Evolutionary conservation across 805 yeast species (phyloP), one percentile per base, ranked within the genome.

Genomic region (Grigorovia transvaalensis): DNA sequence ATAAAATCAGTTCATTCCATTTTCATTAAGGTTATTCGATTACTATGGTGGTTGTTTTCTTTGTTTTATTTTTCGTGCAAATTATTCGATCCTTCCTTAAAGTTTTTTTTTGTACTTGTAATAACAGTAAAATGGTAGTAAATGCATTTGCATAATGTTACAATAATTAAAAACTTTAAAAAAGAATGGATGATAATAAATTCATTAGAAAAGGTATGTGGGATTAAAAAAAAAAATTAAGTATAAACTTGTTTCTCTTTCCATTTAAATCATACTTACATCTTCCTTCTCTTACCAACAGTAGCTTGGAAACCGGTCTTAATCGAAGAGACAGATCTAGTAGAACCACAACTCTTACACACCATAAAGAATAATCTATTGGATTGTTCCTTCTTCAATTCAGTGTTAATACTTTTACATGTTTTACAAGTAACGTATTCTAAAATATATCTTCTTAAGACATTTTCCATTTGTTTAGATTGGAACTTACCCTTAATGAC

Each of bases 291-390:
- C 72, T 85, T 84, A 62, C 96, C 95, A 64, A 88, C 83, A 67
- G 87, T 91, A 62, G 99, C 99, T 77, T 90, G 96, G 96, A 88
- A 93, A 85, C 99, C 99, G 48, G 97, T 88, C 82, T 95, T 93
- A 73, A 93, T 93, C 47, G 96, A 88, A 60, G 93, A 82, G 53
- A 93, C 99, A 49, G 97, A 89, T 75, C 96, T 85, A 48, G 97
- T 83, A 48, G 96, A 87, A 60, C 99, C 99, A 79, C 99, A 93
- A 52, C 95, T 87, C 69, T 90, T 89, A 79, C 99, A 93, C 64
- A 90, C 96, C 78, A 93, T 79, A 78, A 93, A 93, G 76, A 88
- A 95, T 74, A 93, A 80, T 77, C 99, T 87, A 77, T 90, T 93
- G 54, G 93, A 85, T 61, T 87, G 84, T 75, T 93, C 99, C 74